Conservation (phyloP, 1,139 yeast genomes). For the Protomyces inundatus region DNA sequence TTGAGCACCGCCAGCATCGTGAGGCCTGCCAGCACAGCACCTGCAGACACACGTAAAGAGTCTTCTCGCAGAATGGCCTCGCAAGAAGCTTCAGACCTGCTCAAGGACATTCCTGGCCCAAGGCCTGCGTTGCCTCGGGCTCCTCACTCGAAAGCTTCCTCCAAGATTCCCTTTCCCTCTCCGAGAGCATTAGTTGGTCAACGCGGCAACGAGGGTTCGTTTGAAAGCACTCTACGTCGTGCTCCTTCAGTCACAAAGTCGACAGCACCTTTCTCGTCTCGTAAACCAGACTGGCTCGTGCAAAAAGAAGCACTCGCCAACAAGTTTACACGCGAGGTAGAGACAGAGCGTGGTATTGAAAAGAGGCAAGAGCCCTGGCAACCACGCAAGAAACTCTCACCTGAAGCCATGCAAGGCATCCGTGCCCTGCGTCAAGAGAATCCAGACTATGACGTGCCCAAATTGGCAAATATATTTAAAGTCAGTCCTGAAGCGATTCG, state of each 20-base stretch:
- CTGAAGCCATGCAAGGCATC: constrained; percentile 66
- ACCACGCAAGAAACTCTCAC: constrained; percentile 61
- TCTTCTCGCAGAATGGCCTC: background rate
- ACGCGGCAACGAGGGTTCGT: background rate
- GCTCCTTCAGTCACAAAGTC: background rate
- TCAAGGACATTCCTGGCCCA: background rate
- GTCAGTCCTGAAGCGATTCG: constrained; percentile 81
- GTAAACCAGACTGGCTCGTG: background rate
- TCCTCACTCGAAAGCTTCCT: background rate
- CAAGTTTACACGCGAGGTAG: background rate
- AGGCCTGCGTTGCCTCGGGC: background rate
- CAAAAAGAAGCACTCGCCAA: background rate
- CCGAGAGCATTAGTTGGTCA: background rate
- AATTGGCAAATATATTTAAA: constrained; percentile 59
- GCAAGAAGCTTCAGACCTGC: background rate
- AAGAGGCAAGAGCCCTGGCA: constrained; percentile 48
- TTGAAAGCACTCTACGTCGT: background rate
- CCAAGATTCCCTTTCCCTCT: background rate
- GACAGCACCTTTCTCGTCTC: background rate
- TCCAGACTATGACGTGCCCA: constrained; percentile 58
- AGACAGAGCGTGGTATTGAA: background rate
- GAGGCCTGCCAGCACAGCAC: no score
- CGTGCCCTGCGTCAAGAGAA: constrained; percentile 44
- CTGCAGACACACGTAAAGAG: no score
- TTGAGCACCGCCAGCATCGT: no score